Base-by-base conservation (phyloP, 75 land plant genomes). In the Cupressus sempervirens region DNA sequence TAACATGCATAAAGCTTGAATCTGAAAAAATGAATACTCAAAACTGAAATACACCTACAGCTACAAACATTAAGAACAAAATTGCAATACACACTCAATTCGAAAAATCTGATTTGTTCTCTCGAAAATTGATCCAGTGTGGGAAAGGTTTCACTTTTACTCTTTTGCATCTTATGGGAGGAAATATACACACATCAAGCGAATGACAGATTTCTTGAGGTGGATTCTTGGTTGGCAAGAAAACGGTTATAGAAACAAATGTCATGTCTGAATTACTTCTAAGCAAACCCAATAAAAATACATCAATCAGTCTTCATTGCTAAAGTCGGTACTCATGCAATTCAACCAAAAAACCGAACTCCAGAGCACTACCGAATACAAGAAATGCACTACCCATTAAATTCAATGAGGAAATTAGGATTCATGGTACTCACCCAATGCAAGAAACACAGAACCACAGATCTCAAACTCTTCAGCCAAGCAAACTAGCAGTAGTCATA, bases 1-100 rank as follows among this genome's bases (percentile, higher is more conserved):
- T 50, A 32, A 45, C 81, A 79, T 79, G 41, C 81, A 38, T 48
- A n/a, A 2, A 79, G 30, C 81, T 79, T 79, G 48, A 79, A 79
- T 45, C 81, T 79, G 32, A n/a, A 43, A 79, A 3, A n/a, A n/a
- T 4, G 41, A 50, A 79, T 77, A 43, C 34, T 46, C 80, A 23
- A 77, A 77, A 40, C 16, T 7, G 80, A 38, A 79, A 79, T n/a
- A 38, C 40, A 38, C 40, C 40, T 38, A 38, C 40, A 38, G 2
- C n/a, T 38, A 38, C 40, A 38, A 38, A 38, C n/a, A n/a, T n/a
- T n/a, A n/a, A 38, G 2, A 38, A 38, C 1, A 38, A 77, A 77
- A 40, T 7, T 7, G 80, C 20, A 79, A 79, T 11, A 41, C 1
- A 79, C 81, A n/a, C 26, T 79, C 11, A 14, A 79, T 26, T 40